These are phyloP conservation scores for Blastobotrys niveus DNA, from an alignment of 1,139 yeast genomes.

Conservation along the genomic window DNA sequence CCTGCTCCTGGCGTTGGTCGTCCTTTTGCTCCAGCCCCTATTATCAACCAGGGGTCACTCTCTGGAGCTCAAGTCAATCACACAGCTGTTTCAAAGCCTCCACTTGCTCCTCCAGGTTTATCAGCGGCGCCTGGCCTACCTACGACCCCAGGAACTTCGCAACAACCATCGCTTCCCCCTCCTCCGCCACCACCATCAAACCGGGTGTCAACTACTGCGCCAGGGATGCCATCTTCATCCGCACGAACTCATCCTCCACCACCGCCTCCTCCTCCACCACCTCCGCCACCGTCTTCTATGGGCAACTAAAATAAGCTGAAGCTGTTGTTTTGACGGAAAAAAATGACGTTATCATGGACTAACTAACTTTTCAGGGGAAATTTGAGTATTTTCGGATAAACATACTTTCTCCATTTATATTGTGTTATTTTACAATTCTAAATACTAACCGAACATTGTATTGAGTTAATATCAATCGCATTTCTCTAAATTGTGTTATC, in stretches of 20 bases:
- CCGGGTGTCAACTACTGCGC: conserved; percentile 16
- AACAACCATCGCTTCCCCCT: conserved; percentile 24
- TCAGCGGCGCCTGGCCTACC: conserved; percentile 19
- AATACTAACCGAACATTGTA: background rate
- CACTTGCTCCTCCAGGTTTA: conserved; percentile 15
- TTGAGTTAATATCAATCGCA: background rate
- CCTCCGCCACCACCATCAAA: conserved; percentile 28
- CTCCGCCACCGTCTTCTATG: conserved; percentile 18
- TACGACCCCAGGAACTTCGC: conserved; percentile 23
- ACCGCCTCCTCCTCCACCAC: conserved; percentile 13
- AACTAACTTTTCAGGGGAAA: too few relatives aligned
- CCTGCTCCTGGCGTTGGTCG: conserved; percentile 14
- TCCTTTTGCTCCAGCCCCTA: conserved; percentile 3
- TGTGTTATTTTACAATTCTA: too few relatives aligned
- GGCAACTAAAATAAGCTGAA: conserved; percentile 2
- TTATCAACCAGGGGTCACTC: background rate
- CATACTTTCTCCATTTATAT: too few relatives aligned
- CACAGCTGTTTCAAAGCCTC: conserved; percentile 7
- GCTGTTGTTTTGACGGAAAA: too few relatives aligned
- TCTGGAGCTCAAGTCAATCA: conserved; percentile 2
- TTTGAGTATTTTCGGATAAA: too few relatives aligned
- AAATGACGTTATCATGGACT: too few relatives aligned
- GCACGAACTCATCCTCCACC: background rate
- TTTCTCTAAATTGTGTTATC: background rate
- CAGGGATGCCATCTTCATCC: background rate